phyloP scores from a whole-genome alignment of 352 stramenopile genomes.

The Pythium plurisporium region DNA sequence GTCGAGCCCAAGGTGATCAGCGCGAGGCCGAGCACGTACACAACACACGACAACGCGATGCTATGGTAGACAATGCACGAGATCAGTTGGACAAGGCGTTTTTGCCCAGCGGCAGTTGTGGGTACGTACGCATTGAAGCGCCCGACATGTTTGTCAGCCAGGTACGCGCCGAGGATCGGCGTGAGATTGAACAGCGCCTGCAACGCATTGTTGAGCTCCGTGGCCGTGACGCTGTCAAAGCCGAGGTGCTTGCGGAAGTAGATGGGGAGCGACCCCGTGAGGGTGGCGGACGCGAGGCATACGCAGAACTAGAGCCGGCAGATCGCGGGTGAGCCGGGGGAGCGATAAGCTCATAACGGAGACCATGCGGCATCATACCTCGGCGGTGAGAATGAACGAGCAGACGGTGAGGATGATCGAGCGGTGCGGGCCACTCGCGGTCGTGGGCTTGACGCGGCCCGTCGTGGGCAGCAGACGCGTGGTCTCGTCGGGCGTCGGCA shows the following conservation, averaged over 20 bases:
- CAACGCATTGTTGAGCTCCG: slow-evolving; percentile 84
- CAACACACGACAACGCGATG: slow-evolving; percentile 68
- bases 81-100: no score
- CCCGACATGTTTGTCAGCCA: slow-evolving; percentile 74
- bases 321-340: no score
- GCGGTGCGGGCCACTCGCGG: slow-evolving; percentile 23
- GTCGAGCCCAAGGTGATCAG: slow-evolving; percentile 66
- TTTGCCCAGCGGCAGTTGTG: no score
- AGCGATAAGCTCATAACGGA: not conserved
- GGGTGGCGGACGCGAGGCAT: slow-evolving; percentile 74
- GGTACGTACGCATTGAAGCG: slow-evolving; percentile 69
- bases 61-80: slow-evolving; percentile 7
- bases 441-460: not conserved
- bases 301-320: slow-evolving; percentile 62
- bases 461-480: slow-evolving; percentile 15
- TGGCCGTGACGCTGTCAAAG: slow-evolving; percentile 73
- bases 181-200: slow-evolving; percentile 83
- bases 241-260: slow-evolving; percentile 87
- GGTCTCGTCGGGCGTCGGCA: slow-evolving; percentile 8
- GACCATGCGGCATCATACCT: slow-evolving; percentile 27
- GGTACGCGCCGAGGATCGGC: slow-evolving; percentile 74
- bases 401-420: slow-evolving; percentile 85
- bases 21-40: slow-evolving; percentile 68
- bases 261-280: slow-evolving; percentile 80
- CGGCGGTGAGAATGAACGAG: slow-evolving; percentile 85